Conservation (phyloP, 106 monocot species). For the Hemerocallis citrina region DNA sequence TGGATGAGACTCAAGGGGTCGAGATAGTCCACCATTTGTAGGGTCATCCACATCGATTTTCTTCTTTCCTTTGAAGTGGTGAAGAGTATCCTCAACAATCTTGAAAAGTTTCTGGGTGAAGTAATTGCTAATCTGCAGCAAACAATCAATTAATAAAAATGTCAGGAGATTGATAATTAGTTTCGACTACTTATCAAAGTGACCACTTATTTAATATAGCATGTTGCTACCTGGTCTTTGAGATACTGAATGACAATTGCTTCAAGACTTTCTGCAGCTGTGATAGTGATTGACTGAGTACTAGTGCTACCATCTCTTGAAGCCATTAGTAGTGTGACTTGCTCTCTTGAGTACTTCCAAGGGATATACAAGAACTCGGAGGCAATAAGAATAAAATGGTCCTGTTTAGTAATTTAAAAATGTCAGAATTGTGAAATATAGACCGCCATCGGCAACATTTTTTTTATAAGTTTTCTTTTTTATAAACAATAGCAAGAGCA, state of each 20-base stretch:
- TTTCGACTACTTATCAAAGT: too few species aligned
- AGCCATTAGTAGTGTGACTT: slow-evolving; percentile 22
- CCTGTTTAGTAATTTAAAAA: slow-evolving; percentile 32
- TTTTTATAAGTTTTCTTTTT: too few species aligned
- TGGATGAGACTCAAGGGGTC: slow-evolving; percentile 11
- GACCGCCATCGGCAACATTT: not conserved
- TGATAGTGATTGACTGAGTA: slow-evolving; percentile 72
- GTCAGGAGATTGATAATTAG: not conserved
- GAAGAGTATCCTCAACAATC: slow-evolving; percentile 65
- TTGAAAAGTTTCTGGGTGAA: slow-evolving; percentile 77
- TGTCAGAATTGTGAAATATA: not conserved
- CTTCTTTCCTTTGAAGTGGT: slow-evolving; percentile 41
- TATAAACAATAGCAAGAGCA: not conserved
- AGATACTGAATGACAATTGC: slow-evolving; percentile 49
- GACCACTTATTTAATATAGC: not conserved
- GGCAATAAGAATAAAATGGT: slow-evolving; percentile 76
- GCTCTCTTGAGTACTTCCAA: slow-evolving; percentile 64
- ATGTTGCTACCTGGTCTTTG: slow-evolving; percentile 55
- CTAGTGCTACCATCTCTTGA: slow-evolving; percentile 22
- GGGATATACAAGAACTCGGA: slow-evolving; percentile 90
- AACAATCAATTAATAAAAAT: slow-evolving; percentile 2
- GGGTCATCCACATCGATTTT: slow-evolving; percentile 13
- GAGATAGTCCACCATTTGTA: slow-evolving; percentile 5
- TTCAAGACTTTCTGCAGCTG: slow-evolving; percentile 64
- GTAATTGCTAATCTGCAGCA: slow-evolving; percentile 79